Percentiles rank a stretch among this genome's conserved stretches.
These are phyloP conservation scores for Pichia sp. DNA, from an alignment of 1,139 yeast genomes.

Conservation along the genomic window DNA sequence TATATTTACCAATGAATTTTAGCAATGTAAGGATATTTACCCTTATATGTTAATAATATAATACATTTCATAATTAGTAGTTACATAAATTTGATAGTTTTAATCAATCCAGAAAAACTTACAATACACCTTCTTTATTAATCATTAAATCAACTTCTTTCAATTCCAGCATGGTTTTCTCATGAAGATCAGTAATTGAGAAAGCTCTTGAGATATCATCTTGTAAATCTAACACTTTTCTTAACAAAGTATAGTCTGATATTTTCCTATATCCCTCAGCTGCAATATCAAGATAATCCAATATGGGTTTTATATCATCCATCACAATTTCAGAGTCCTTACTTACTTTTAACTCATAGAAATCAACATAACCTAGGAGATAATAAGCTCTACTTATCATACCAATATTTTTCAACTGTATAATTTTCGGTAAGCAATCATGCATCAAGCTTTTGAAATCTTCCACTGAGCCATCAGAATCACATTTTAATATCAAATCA, in stretches of 20 bases:
- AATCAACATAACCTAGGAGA: conserved; percentile 30
- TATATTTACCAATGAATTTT: too few relatives aligned
- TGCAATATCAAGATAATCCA: background rate
- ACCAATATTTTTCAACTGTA: conserved; percentile 32
- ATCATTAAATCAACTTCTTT: too few relatives aligned
- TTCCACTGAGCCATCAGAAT: conserved; percentile 18
- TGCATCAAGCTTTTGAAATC: conserved; percentile 35
- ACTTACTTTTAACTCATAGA: conserved; percentile 1
- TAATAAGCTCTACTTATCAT: conserved; percentile 35
- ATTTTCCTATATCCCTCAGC: conserved; percentile 1
- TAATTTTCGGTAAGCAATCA: conserved; percentile 36
- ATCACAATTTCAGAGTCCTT: background rate
- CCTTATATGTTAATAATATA: too few relatives aligned
- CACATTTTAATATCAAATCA: conserved; percentile 34
- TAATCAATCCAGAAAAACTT: too few relatives aligned
- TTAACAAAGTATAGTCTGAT: background rate
- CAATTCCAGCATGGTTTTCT: background rate
- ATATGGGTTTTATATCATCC: background rate
- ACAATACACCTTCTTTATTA: too few relatives aligned
- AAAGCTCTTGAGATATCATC: background rate
- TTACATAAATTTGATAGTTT: too few relatives aligned
- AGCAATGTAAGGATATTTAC: too few relatives aligned
- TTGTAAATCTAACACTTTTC: conserved; percentile 1
- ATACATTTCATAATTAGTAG: too few relatives aligned
- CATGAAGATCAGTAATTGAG: background rate